Conservation (phyloP, 305 asterid genomes). For the Nicotiana rustica region DNA sequence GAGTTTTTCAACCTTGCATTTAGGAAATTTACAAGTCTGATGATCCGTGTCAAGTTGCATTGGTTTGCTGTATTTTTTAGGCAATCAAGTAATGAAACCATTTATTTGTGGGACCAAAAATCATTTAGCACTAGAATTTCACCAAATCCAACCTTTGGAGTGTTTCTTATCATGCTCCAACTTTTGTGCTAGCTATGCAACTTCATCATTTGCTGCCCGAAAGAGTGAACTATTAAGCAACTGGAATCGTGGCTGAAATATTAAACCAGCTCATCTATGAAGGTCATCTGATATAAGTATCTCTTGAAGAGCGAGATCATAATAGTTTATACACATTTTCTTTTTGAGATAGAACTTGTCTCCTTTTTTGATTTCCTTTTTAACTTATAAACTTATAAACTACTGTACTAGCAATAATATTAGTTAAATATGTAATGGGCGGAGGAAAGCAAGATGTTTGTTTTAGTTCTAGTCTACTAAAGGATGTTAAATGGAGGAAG, state of each 20-base stretch:
- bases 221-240: conserved; percentile 6
- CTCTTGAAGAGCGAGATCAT: conserved; percentile 7
- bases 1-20: conserved; percentile 33
- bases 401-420: conserved; percentile 5
- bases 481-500: conserved; percentile 23
- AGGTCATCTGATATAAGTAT: neutral
- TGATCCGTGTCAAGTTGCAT: neutral
- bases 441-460: conserved; percentile 4
- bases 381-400: neutral
- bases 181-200: neutral
- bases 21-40: conserved; percentile 29
- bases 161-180: neutral
- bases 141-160: neutral
- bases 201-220: neutral
- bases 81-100: neutral
- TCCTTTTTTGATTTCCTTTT: conserved; percentile 16
- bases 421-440: neutral
- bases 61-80: neutral
- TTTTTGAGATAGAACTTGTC: conserved; percentile 3
- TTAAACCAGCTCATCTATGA: conserved; percentile 7
- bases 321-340: conserved; percentile 13
- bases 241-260: conserved; percentile 11
- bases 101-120: conserved; percentile 12
- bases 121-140: neutral
- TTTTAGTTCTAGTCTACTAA: neutral